These are phyloP conservation scores for Ceratocystis alfenasii DNA, from an alignment of 2,329 filamentous ascomycete genomes.

Conservation along the genomic window DNA sequence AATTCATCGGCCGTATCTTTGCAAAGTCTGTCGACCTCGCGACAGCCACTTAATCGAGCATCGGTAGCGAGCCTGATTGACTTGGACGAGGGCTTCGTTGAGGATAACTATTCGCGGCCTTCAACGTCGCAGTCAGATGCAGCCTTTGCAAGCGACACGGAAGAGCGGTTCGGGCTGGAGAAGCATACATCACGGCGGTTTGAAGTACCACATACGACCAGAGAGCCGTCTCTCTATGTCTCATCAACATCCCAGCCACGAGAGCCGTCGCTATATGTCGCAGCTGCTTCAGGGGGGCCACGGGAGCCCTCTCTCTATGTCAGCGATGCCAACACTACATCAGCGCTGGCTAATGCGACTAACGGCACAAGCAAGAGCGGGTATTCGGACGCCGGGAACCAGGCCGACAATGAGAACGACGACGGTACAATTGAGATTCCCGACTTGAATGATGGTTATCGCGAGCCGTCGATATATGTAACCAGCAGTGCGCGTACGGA, in stretches of 20 bases:
- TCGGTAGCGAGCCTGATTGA: constrained; percentile 32
- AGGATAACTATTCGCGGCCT: constrained; percentile 20
- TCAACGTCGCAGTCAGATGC: constrained; percentile 24
- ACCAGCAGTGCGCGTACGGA: constrained; percentile 16
- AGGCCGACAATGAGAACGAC: constrained; percentile 18
- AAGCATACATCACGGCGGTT: constrained; percentile 21
- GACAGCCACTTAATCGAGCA: constrained; percentile 27
- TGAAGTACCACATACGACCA: constrained; percentile 16
- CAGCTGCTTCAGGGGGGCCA: background rate
- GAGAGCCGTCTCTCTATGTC: constrained; percentile 21
- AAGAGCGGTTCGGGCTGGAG: constrained; percentile 23
- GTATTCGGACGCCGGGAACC: background rate
- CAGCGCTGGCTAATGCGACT: constrained; percentile 1
- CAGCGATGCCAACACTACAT: constrained; percentile 12
- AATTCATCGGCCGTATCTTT: constrained; percentile 12
- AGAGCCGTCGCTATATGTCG: constrained; percentile 18
- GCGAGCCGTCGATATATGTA: constrained; percentile 22
- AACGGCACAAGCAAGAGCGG: background rate
- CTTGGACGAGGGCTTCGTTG: constrained; percentile 27
- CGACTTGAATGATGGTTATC: constrained; percentile 19
- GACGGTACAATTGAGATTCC: constrained; percentile 22
- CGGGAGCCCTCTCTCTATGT: constrained; percentile 21
- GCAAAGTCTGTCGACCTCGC: constrained; percentile 5
- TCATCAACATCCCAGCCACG: constrained; percentile 9
- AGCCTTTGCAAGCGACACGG: constrained; percentile 21